Evolutionary conservation across 164 flowering plant genomes (phyloP).

Genomic region (Platanus orientalis): DNA sequence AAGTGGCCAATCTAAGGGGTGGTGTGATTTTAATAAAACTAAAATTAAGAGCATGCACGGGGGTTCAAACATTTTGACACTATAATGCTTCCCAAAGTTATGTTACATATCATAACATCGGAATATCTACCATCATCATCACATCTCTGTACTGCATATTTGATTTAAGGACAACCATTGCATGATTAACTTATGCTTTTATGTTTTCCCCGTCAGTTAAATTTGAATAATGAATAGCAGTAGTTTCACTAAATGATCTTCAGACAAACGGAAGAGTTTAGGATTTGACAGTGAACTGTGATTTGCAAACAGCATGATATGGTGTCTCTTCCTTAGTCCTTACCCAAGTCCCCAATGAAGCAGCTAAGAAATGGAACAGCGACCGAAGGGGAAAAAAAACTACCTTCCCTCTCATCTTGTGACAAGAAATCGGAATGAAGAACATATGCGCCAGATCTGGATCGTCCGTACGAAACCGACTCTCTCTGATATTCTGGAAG

Average conservation of each 20-base stretch:
- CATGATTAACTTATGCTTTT: neutral
- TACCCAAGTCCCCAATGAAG: no score
- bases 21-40: no score
- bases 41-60: no score
- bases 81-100: no score
- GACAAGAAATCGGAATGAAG: conserved; percentile 94
- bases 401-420: conserved; percentile 98
- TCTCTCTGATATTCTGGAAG: conserved; percentile 91
- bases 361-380: neutral
- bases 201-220: neutral
- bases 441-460: conserved; percentile 83
- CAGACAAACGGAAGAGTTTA: neutral
- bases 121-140: no score
- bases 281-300: neutral
- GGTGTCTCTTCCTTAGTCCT: neutral
- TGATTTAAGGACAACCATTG: no score
- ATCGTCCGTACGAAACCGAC: conserved; percentile 67
- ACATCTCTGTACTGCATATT: no score
- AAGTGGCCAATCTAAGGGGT: no score
- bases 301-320: neutral
- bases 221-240: neutral
- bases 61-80: no score
- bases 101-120: no score
- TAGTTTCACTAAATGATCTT: neutral
- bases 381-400: neutral